These are phyloP conservation scores for Trichoderma gracile DNA, from an alignment of 2,329 filamentous ascomycete genomes.

Conservation along the genomic window DNA sequence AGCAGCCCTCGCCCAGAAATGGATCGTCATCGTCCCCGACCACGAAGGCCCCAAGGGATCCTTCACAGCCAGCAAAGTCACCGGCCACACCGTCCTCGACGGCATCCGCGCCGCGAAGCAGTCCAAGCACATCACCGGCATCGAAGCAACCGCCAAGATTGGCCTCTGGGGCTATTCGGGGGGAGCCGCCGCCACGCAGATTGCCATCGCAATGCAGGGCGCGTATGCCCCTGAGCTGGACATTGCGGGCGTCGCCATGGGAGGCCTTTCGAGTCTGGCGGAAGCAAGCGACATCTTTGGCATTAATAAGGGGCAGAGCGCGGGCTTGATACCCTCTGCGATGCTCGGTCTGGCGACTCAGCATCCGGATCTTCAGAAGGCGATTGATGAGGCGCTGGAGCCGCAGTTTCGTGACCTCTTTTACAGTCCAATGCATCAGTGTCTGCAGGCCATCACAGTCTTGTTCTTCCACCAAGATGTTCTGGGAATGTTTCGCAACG, in stretches of 20 bases:
- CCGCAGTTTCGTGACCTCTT: slow-evolving; percentile 34
- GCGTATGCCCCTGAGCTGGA: slow-evolving; percentile 33
- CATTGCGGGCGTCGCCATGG: slow-evolving; percentile 32
- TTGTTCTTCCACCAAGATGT: slow-evolving; percentile 41
- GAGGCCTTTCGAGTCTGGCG: slow-evolving; percentile 27
- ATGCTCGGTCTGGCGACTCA: slow-evolving; percentile 30
- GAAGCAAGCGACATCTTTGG: slow-evolving; percentile 22
- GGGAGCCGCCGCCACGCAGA: slow-evolving; percentile 25
- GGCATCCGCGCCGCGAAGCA: slow-evolving; percentile 44
- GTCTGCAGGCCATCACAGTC: slow-evolving; percentile 30
- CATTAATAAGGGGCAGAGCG: slow-evolving; percentile 27
- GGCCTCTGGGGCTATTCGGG: slow-evolving; percentile 47
- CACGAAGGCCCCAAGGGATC: slow-evolving; percentile 46
- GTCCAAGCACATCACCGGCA: slow-evolving; percentile 32
- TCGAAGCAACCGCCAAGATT: slow-evolving; percentile 37
- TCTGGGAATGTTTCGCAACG: slow-evolving; percentile 43
- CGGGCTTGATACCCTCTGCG: slow-evolving; percentile 31
- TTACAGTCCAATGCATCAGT: slow-evolving; percentile 32
- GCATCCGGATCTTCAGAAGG: slow-evolving; percentile 26
- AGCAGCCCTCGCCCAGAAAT: slow-evolving; percentile 44
- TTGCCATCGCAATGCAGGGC: slow-evolving; percentile 23
- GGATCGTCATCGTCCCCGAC: slow-evolving; percentile 54
- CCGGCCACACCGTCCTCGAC: slow-evolving; percentile 47
- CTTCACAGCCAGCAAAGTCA: slow-evolving; percentile 44
- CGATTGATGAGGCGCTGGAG: slow-evolving; percentile 28